Evolutionary conservation across 2,329 filamentous ascomycete genomes (phyloP).

Genomic region (Fusarium decemcellulare): DNA sequence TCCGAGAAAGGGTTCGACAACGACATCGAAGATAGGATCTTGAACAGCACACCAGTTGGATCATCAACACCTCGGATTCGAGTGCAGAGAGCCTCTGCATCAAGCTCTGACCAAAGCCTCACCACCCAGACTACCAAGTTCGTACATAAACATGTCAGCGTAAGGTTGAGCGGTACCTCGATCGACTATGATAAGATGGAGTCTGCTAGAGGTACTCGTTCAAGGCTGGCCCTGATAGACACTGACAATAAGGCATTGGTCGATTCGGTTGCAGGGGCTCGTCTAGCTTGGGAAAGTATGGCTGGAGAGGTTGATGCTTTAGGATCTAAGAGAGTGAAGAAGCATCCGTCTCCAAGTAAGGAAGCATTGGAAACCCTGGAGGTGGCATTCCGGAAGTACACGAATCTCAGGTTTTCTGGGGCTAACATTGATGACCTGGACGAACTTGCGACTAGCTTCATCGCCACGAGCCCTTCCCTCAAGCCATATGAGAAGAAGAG

Average conservation of each 20-base stretch:
- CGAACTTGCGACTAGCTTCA: slow-evolving; percentile 47
- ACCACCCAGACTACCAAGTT: slow-evolving; percentile 13
- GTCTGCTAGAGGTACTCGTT: not conserved
- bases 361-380: slow-evolving; percentile 56
- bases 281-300: slow-evolving; percentile 10
- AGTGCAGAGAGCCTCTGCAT: slow-evolving; percentile 33
- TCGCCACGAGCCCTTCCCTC: slow-evolving; percentile 30
- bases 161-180: slow-evolving; percentile 4
- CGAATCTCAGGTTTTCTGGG: slow-evolving; percentile 35
- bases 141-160: slow-evolving; percentile 9
- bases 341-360: slow-evolving; percentile 62
- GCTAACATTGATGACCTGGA: slow-evolving; percentile 43
- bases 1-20: slow-evolving; percentile 55
- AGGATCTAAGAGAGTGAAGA: slow-evolving; percentile 51
- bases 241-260: slow-evolving; percentile 8
- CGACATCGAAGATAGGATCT: slow-evolving; percentile 56
- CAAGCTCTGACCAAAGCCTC: slow-evolving; percentile 32
- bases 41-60: slow-evolving; percentile 53
- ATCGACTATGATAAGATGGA: slow-evolving; percentile 4
- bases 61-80: slow-evolving; percentile 56
- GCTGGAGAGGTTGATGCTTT: not conserved
- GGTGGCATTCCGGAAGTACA: slow-evolving; percentile 52
- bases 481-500: slow-evolving; percentile 49
- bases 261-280: slow-evolving; percentile 24
- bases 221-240: not conserved